Evolutionary conservation across 2,329 filamentous ascomycete species (phyloP), one percentile per base, ranked within the genome.

Genomic region (Dothideomycetes sp.): DNA sequence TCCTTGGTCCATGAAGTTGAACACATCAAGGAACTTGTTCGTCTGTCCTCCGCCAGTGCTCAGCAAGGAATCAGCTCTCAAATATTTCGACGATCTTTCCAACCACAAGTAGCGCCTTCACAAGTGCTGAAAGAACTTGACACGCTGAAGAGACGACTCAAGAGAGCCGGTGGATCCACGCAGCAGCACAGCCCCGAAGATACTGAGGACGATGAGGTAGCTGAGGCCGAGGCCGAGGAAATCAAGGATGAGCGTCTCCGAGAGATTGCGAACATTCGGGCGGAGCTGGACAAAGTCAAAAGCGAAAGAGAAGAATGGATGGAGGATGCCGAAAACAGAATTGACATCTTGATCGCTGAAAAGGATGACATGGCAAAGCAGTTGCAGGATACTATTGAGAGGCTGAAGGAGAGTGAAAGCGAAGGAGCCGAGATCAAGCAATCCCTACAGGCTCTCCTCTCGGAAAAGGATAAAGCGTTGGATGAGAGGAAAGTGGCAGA

Each of bases 251-350:
- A 31, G 12, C 41, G 41, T 24, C 33, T 41, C 10, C 37, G 37
- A 33, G 46, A 48, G 19, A 36, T 48, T 19, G 34, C 36, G 5
- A 31, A 32, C 19, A 31, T 40, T 29, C 39, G 44, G 24, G 31
- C 27, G 27, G 46, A 46, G 30, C 40, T 44, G 2, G 41, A 46
- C 17, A 44, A 51, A 16, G 49, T 52, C 31, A 50, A 47, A 33
- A 45, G 52, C 36, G 49, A 53, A 24, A 43, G 57, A 30, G 56
- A 59, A 41, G 49, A 52, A 42, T 52, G 54, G 49, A 34, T 60
- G n/a, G 56, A 56, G 41, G 47, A 46, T 17, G 57, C 57, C 5
- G 57, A 60, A 43, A 42, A 39, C 16, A 47, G 53, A n/a, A 52
- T 59, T 11, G 58, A 61, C 42, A 37, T 44, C 19, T 41, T 57